Conservation (phyloP, 805 yeast genomes). For the Saturnispora sanitii region DNA sequence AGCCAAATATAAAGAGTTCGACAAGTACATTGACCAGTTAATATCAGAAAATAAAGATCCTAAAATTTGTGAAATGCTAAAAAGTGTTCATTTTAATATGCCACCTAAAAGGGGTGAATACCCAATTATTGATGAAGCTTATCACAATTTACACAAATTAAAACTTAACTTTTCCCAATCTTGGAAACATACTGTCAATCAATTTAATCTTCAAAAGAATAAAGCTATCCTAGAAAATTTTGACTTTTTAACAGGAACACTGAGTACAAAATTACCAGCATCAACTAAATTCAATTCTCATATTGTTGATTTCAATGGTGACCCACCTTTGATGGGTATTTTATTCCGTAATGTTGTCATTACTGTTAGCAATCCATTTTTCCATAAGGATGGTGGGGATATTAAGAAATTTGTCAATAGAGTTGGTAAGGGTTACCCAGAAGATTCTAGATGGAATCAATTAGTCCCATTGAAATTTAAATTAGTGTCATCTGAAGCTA, state of each 20-base stretch:
- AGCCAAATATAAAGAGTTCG: constrained; percentile 26
- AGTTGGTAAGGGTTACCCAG: constrained; percentile 78
- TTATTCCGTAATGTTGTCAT: constrained; percentile 40
- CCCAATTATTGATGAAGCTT: constrained; percentile 8
- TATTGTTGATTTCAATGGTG: constrained; percentile 36
- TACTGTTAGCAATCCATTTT: constrained; percentile 36
- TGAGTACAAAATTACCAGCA: constrained; percentile 23
- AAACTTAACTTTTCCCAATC: constrained; percentile 32
- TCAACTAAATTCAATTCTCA: constrained; percentile 35
- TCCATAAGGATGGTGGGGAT: constrained; percentile 32
- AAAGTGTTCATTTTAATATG: not conserved
- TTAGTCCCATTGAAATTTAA: constrained; percentile 55
- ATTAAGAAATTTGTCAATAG: constrained; percentile 55
- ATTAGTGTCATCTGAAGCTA: constrained; percentile 46
- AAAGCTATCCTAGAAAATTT: constrained; percentile 32
- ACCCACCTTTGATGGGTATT: constrained; percentile 42
- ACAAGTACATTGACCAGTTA: constrained; percentile 2
- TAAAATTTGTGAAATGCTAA: constrained; percentile 3
- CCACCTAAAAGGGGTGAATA: not conserved
- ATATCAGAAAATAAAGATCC: not conserved
- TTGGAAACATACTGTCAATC: constrained; percentile 61
- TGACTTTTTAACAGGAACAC: constrained; percentile 33
- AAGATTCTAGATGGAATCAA: constrained; percentile 55
- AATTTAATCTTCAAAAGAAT: constrained; percentile 33
- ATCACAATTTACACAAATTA: constrained; percentile 15